Base-by-base conservation (phyloP, 2,329 filamentous ascomycete genomes). In the Madurella mycetomatis region DNA sequence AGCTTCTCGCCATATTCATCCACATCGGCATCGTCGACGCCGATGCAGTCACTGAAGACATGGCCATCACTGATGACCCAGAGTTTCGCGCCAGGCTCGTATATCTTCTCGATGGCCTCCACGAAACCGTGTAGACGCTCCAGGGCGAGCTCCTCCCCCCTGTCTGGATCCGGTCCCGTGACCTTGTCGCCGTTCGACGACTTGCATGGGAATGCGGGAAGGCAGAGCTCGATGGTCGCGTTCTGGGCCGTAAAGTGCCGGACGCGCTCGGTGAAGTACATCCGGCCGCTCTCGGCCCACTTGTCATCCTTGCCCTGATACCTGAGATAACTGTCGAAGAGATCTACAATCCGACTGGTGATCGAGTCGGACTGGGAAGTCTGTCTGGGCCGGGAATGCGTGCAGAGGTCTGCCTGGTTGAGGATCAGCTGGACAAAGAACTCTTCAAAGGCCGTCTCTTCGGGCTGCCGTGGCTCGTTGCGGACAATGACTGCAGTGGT, bases 41-140 rank as follows among this genome's bases (percentile, higher is more conserved):
- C 58, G 13, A 60, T 58, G 41, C 53, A 58, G 49, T 60, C 58
- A 39, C 58, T 60, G 32, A 60, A 60, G 44, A 60, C 58, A 41
- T 60, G 58, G 25, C 58, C 58, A 31, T 60, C 58, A 44, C 58
- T 60, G 54, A 60, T 56, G 41, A 60, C 45, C 58, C 56, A 60
- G 4, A 60, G 40, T 40, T 51, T 58, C n/a, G 53, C 58, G 1
- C 58, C 58, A 1, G 56, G 55, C 41, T 49, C n/a, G 39, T 58
- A 55, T 2, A 58, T 31, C 2, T 43, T 32, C 32, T 56, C 44
- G 34, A 60, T 37, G 39, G 52, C 55, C 15, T 56, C 44, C 34
- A 58, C 51, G 34, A 60, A 60, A 1, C 43, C 43, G 19, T 60
- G 58, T 2, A 60, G 53, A 1, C 53, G 51, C 41, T 60, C 53